Percentiles rank a stretch among this genome's conserved stretches.
These are phyloP conservation scores for Fonsecaea pedrosoi DNA, from an alignment of 2,329 filamentous ascomycete genomes.

Conservation along the genomic window DNA sequence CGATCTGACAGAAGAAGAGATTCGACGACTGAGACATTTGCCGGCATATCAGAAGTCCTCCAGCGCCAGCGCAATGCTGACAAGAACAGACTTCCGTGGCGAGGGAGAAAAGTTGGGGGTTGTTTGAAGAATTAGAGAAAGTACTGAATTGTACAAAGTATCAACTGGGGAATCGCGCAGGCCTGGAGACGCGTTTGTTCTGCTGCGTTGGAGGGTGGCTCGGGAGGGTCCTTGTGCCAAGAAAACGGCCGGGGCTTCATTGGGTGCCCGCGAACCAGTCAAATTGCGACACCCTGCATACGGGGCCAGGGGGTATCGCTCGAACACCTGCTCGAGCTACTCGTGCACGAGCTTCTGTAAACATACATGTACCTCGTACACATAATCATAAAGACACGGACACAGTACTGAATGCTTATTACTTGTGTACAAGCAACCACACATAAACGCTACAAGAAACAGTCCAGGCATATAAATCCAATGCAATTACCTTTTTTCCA, in stretches of 20 bases:
- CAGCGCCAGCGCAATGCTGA: conserved; percentile 39
- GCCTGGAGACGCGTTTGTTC: conserved; percentile 6
- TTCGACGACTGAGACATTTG: conserved; percentile 26
- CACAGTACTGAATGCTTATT: not conserved
- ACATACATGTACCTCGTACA: not conserved
- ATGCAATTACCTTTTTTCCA: not conserved
- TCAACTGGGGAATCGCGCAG: conserved; percentile 15
- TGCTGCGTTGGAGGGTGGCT: not conserved
- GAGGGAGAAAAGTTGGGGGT: conserved; percentile 6
- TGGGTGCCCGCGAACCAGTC: no score
- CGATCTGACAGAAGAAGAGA: conserved; percentile 8
- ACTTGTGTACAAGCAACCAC: not conserved
- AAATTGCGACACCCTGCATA: no score
- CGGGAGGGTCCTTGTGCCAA: conserved; percentile 5
- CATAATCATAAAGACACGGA: not conserved
- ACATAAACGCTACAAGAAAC: not conserved
- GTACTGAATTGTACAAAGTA: conserved; percentile 9
- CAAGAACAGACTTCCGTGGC: conserved; percentile 11
- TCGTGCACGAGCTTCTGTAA: not conserved
- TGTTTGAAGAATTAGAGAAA: not conserved
- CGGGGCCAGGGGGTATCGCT: not conserved
- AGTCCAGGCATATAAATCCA: not conserved
- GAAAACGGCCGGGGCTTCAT: not conserved
- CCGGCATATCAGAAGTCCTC: conserved; percentile 26
- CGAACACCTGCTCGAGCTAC: conserved; percentile 16